Evolutionary conservation across 2,329 filamentous ascomycete genomes (phyloP), one percentile per base, ranked within the genome.

Genomic region (Lojkania enalia): DNA sequence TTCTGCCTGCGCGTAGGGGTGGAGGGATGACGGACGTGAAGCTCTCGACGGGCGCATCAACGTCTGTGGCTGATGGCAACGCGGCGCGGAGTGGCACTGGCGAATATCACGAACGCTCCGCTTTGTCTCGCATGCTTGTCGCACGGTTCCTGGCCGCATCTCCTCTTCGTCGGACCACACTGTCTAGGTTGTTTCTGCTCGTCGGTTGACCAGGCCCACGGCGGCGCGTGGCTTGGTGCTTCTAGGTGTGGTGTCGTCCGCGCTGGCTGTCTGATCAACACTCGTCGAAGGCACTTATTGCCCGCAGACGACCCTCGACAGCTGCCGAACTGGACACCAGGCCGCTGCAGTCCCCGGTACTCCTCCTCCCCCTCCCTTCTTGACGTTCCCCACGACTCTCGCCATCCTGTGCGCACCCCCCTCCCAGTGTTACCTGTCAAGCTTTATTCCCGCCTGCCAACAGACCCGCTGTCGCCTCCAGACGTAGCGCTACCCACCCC

Each of bases 351-450:
- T 14, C 18, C 46, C 35, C 35, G 35, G 29, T 36, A 39, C 46
- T 30, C 39, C 33, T 45, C 40, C 46, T 35, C 39, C 42, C 13
- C 20, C 18, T 25, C 30, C 30, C 27, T 29, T 21, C 15, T n/a
- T 15, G 6, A 9, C 36, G 13, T 16, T 16, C 31, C 7, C 39
- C 44, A 27, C 46, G 12, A n/a, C n/a, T n/a, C 37, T 21, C 52
- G 31, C 19, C 36, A 31, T 39, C n/a, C n/a, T 36, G n/a, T 36
- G 9, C 30, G 31, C 32, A 32, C 42, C 16, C 36, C 38, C 9
- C 32, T 25, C 19, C 20, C 57, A 58, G 56, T 57, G 49, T 54
- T 61, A 58, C 51, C 39, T 18, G 31, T 39, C 37, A 51, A 54
- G 40, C 47, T 42, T 46, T 52, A 55, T 53, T 46, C 39, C 48